Base-by-base conservation (phyloP, 176 grass and related monocot genomes). In the Triticum turgidum region DNA sequence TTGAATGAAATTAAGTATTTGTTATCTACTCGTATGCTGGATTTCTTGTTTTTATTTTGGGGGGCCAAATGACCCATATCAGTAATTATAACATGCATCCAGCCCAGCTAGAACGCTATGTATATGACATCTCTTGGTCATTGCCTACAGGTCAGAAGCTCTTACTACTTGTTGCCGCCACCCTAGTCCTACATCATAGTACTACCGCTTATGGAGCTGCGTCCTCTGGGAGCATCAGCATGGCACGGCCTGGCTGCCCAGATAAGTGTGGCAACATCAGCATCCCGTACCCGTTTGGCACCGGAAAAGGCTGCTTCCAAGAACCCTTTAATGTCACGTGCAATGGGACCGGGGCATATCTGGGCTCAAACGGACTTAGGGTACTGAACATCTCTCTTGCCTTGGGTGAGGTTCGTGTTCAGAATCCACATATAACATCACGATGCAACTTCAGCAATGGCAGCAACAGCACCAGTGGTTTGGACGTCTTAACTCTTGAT, bases 271-370 rank as follows among this genome's bases (percentile, higher is more conserved):
- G 92, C 12, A 45, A 84, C 67, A 14, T 90, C 21, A 86, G 73
- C 45, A 71, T 94, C 39, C 90, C 89, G 6, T 92, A 92, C 78
- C 90, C 92, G 0, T 94, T 92, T 44, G 92, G 89, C 58, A 79
- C 85, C 9, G 77, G 76, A 20, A 9, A 42, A 9, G 85, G 18
- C 68, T 87, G 85, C 78, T 74, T 22, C 78, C n/a, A 11, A 11
- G 34, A 64, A 39, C 77, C 77, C 56, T 87, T 81, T 61, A 11
- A 65, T 14, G 41, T 87, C 69, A 42, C 7, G 5, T 86, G 84
- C 45, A 22, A 58, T 33, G 17, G 34, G 51, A n/a, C 17, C 4
- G 27, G 18, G 49, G 13, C 45, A 39, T 30, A 29, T 65, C 61
- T 66, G n/a, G 15, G 12, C 6, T 13, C 38, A 45, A 29, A 24